Conservation (phyloP, 306 rosid species). For the Potentilla sterilis region DNA sequence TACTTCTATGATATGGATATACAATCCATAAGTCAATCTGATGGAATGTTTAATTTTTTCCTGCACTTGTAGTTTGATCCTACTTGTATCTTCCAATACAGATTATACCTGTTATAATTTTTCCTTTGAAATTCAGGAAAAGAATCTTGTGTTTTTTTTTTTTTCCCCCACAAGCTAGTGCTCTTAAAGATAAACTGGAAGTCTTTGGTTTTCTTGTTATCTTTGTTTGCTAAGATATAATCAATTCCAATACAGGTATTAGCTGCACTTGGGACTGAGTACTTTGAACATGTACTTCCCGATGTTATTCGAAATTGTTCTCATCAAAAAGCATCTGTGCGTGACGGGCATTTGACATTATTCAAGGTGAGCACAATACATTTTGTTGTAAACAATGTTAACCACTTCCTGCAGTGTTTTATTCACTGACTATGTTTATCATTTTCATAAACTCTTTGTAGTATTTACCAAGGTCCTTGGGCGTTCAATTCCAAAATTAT, state of each 20-base stretch:
- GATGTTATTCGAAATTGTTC: conserved; percentile 89
- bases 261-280: conserved; percentile 87
- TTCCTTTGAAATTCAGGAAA: not conserved
- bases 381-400: not conserved
- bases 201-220: not conserved
- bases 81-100: not conserved
- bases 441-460: conserved; percentile 31
- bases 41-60: not conserved
- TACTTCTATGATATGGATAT: not conserved
- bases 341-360: conserved; percentile 91
- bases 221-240: conserved; percentile 3
- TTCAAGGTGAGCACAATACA: conserved; percentile 66
- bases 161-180: not conserved
- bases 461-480: conserved; percentile 94
- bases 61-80: not conserved
- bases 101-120: not conserved
- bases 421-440: not conserved
- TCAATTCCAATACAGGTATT: conserved; percentile 53
- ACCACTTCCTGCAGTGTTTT: conserved; percentile 1
- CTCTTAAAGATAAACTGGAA: not conserved
- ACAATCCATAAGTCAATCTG: not conserved
- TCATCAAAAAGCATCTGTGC: conserved; percentile 88
- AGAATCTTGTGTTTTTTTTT: not conserved
- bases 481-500: conserved; percentile 88
- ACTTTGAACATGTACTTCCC: conserved; percentile 89